A percentile compares a stretch with the other conserved stretches of the same genome.
phyloP scores from a whole-genome alignment of 208 protist species.

The Crithidia brevicula region DNA sequence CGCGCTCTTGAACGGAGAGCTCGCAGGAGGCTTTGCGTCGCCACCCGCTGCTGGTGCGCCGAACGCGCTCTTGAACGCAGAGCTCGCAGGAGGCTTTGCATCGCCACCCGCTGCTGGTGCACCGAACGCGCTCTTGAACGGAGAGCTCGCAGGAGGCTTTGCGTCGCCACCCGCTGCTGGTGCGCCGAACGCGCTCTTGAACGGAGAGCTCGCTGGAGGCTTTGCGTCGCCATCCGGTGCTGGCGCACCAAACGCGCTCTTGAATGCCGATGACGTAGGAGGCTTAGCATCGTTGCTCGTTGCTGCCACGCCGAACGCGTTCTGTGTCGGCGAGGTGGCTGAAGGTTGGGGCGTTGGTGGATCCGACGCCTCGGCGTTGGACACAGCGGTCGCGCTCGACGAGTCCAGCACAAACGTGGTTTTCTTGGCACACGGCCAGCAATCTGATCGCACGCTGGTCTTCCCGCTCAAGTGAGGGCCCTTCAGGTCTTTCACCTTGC shows the following conservation, averaged over 20 bases:
- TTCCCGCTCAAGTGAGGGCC: conserved; percentile 46
- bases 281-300: not conserved
- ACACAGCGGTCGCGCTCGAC: not conserved
- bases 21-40: not conserved
- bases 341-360: not conserved
- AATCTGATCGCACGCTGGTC: conserved; percentile 42
- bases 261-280: not conserved
- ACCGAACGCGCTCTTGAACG: conserved; percentile 21
- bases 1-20: not conserved
- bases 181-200: not conserved
- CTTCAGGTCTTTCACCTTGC: conserved; percentile 32
- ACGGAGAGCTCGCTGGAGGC: not conserved
- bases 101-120: not conserved
- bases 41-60: too few relatives aligned
- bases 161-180: not conserved
- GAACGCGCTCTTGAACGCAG: too few relatives aligned
- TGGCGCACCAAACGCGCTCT: not conserved
- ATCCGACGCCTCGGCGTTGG: not conserved
- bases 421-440: conserved; percentile 50
- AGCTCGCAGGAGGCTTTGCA: conserved; percentile 15
- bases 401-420: conserved; percentile 24
- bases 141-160: conserved; percentile 14
- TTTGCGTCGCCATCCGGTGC: not conserved
- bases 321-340: not conserved
- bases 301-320: not conserved